Evolutionary conservation across 345 rosid species (phyloP), one percentile per base, ranked within the genome.

Genomic region (Brassica napus): DNA sequence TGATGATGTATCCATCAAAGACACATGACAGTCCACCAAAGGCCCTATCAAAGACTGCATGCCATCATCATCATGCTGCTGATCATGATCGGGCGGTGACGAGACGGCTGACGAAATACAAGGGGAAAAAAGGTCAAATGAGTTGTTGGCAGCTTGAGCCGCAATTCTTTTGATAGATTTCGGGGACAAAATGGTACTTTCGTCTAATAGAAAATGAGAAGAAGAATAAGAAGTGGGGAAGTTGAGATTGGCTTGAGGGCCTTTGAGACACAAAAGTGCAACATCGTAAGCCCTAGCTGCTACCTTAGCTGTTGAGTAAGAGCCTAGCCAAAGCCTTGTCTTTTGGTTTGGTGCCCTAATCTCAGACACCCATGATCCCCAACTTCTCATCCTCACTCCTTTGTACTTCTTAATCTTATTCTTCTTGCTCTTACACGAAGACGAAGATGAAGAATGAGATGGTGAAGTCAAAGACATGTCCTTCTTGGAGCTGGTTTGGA

Each of bases 361-460:
- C 77, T 94, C 98, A 6, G 98, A 91, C 0, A 94, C 98, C 97
- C 97, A 94, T 1, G 98, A 94, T 0, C 98, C 98, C 98, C 98
- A 94, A 12, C 92, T 94, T 77, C 98, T 92, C 98, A 91, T 94
- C 67, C 98, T 86, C 70, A 94, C 98, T 61, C 98, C 98, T 86
- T 87, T 94, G 84, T 84, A 94, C 87, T 90, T 94, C 91, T 83
- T 94, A n/a, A 79, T 67, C 73, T 73, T 79, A 11, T 57, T 79
- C 89, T 82, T 94, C 76, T 83, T 92, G 79, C 6, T 47, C 44
- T 68, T 79, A 60, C 37, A 47, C 1, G 89, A 52, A 3, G 81
- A 71, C 0, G 74, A 78, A 2, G 79, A 49, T 54, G 59, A 73
- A 28, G 31, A 28, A 28, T 28, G 31, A 28, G 31, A 28, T 28